Evolutionary conservation across 2,329 filamentous ascomycete genomes (phyloP).

Genomic region (Trichothecium sympodiale): DNA sequence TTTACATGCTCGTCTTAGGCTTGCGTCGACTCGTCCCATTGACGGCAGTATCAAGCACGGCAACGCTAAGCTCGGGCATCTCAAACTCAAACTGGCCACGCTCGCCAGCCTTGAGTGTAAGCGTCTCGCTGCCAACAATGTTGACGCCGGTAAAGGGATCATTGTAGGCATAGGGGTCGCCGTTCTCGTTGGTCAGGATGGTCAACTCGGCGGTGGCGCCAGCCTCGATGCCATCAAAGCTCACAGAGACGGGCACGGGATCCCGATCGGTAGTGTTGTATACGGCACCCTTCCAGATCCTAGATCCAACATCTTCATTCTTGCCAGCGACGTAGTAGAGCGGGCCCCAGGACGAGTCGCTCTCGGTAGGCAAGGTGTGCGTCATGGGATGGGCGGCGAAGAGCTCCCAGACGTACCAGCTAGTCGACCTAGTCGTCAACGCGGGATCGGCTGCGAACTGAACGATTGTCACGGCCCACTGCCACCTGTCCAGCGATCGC

Average conservation of each 20-base stretch:
- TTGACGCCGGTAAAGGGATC: constrained; percentile 33
- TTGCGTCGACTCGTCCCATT: no score
- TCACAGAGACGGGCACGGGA: constrained; percentile 31
- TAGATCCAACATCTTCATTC: constrained; percentile 25
- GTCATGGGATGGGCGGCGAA: constrained; percentile 33
- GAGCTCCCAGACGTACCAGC: constrained; percentile 38
- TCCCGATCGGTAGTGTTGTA: constrained; percentile 38
- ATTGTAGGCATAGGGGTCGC: constrained; percentile 31
- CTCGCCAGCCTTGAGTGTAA: constrained; percentile 26
- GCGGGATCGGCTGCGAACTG: constrained; percentile 36
- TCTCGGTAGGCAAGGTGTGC: constrained; percentile 31
- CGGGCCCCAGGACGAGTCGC: constrained; percentile 25
- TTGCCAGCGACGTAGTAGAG: constrained; percentile 39
- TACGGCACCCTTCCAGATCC: constrained; percentile 39
- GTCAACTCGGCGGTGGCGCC: constrained; percentile 31
- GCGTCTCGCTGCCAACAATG: constrained; percentile 32
- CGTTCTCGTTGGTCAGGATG: constrained; percentile 28
- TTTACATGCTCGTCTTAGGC: no score
- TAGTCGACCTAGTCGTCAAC: constrained; percentile 37
- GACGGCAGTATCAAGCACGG: constrained; percentile 35
- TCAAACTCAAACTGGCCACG: constrained; percentile 39
- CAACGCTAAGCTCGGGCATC: constrained; percentile 43
- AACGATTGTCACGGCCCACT: constrained; percentile 39
- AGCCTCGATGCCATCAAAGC: constrained; percentile 29
- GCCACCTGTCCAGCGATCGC: constrained; percentile 38